Percentiles rank a stretch among this genome's conserved stretches.
Evolutionary conservation across 2,329 filamentous ascomycete species (phyloP).

Genomic region (Phialophora verrucosa): DNA sequence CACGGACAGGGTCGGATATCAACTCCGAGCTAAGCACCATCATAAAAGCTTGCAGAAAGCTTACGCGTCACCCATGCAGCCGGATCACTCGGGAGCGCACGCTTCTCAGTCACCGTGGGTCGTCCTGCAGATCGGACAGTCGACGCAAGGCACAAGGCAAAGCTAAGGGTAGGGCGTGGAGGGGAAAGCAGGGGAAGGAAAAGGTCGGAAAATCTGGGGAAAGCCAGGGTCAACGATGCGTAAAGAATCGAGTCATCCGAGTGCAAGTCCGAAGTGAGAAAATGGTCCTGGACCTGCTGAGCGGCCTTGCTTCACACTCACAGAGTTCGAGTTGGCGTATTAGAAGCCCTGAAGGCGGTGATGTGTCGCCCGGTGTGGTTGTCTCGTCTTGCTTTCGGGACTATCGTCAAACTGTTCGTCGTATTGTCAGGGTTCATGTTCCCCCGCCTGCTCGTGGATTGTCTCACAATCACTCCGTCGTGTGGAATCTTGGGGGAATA

Average conservation of each 20-base stretch:
- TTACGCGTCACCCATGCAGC: conserved; percentile 3
- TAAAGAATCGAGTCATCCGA: background rate
- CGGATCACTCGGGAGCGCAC: conserved; percentile 1
- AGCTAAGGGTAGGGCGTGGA: background rate
- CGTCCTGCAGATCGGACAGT: background rate
- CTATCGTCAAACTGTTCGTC: background rate
- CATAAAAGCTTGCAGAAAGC: conserved; percentile 18
- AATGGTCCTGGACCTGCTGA: background rate
- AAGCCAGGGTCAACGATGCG: background rate
- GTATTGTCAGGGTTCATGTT: background rate
- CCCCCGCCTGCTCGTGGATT: background rate
- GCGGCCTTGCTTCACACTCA: background rate
- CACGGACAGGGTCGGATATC: conserved; percentile 11
- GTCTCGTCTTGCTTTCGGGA: background rate
- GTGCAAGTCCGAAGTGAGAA: background rate
- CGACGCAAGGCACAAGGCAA: background rate
- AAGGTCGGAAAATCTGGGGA: background rate
- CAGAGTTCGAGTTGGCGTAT: background rate
- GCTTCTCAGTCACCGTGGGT: background rate
- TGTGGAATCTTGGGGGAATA: background rate
- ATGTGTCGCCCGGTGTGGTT: background rate
- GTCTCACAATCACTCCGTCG: background rate
- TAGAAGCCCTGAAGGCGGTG: background rate
- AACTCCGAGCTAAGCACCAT: background rate
- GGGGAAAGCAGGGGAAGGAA: background rate